Conservation (phyloP, 2,329 filamentous ascomycete species). For the Spiromastix sp. region DNA sequence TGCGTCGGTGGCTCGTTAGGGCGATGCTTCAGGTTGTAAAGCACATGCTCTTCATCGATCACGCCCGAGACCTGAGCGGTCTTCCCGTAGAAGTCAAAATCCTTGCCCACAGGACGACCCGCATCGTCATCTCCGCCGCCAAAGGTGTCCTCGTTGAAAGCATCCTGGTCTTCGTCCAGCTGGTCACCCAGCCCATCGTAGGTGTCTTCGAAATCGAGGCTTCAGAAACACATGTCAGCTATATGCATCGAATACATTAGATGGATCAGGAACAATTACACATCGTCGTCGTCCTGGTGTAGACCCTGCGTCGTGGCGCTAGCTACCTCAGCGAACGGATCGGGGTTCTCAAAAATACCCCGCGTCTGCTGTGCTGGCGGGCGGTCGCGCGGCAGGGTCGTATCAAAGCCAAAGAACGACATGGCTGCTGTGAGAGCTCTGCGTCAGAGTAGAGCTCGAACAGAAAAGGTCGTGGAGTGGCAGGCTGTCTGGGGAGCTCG, state of each 20-base stretch:
- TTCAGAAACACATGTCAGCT: slow-evolving; percentile 20
- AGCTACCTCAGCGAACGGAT: slow-evolving; percentile 80
- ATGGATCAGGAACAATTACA: slow-evolving; percentile 34
- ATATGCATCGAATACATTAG: background rate
- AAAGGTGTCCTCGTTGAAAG: slow-evolving; percentile 95
- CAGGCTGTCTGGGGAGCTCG: too few species aligned
- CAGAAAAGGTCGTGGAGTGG: background rate
- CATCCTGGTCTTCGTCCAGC: slow-evolving; percentile 85
- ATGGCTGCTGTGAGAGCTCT: slow-evolving; percentile 37
- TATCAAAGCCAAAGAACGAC: slow-evolving; percentile 90
- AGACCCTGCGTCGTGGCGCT: slow-evolving; percentile 38
- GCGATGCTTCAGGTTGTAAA: slow-evolving; percentile 64
- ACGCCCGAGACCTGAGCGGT: slow-evolving; percentile 79
- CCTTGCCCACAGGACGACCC: slow-evolving; percentile 60
- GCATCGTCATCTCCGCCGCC: slow-evolving; percentile 41
- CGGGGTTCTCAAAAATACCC: slow-evolving; percentile 65
- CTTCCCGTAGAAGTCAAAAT: slow-evolving; percentile 94
- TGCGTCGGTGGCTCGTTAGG: slow-evolving; percentile 1
- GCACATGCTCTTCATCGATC: slow-evolving; percentile 82
- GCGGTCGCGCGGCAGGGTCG: slow-evolving; percentile 53
- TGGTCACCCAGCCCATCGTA: slow-evolving; percentile 90
- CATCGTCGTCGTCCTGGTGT: slow-evolving; percentile 50
- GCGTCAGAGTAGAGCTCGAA: too few species aligned
- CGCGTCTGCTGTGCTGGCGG: slow-evolving; percentile 62
- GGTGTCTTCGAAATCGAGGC: slow-evolving; percentile 88